Conservation (phyloP, 768 basidiomycete species). For the Holtermannia corniformis region DNA sequence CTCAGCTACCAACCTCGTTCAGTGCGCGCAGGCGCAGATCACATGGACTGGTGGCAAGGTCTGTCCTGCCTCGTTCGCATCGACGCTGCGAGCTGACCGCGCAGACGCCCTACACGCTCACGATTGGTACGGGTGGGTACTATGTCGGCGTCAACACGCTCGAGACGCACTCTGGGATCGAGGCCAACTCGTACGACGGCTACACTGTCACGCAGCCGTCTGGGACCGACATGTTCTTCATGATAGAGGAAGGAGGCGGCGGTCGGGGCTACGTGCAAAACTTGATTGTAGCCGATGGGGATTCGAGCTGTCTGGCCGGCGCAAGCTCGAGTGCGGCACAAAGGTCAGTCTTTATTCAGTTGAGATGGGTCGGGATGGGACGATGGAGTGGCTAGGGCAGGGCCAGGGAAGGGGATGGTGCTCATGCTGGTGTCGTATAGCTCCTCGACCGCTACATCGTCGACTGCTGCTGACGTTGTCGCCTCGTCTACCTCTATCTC, state of each 20-base stretch:
- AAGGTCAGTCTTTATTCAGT: neutral
- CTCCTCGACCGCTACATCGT: neutral
- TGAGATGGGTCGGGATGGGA: neutral
- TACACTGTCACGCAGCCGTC: neutral
- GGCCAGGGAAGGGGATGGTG: too few species aligned
- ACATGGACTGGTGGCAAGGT: conserved; percentile 30
- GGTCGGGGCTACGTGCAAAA: neutral
- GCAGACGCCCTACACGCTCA: conserved; percentile 24
- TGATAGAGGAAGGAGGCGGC: neutral
- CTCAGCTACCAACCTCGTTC: conserved; percentile 19
- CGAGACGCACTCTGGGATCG: neutral
- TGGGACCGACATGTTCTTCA: conserved; percentile 10
- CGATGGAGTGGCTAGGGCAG: too few species aligned
- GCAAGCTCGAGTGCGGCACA: too few species aligned
- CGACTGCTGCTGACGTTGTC: neutral
- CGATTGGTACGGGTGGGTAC: conserved; percentile 31
- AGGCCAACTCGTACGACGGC: neutral
- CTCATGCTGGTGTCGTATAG: too few species aligned
- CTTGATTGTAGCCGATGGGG: neutral
- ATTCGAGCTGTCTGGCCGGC: neutral
- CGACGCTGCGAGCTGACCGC: neutral
- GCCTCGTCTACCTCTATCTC: neutral
- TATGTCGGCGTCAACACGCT: conserved; percentile 18
- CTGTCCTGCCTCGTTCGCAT: conserved; percentile 5
- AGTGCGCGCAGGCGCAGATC: conserved; percentile 29